A percentile compares a stretch with the other conserved stretches of the same genome.
Evolutionary conservation across 805 yeast genomes (phyloP).

Genomic region (Jamesozyma spencerorum): DNA sequence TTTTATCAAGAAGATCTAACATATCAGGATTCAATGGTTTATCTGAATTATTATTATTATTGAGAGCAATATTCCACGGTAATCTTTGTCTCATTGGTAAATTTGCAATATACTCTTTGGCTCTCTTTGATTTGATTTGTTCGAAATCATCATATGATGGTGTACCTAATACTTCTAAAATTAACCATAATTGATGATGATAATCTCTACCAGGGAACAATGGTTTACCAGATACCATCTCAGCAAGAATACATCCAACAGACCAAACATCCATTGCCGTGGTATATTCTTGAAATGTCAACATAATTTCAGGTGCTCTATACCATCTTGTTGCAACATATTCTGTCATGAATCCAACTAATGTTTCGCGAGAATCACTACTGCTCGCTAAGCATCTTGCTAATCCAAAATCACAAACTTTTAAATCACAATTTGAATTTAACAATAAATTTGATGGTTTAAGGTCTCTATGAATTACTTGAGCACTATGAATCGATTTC

Average conservation of each 20-base stretch:
- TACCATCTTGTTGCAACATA: conserved; percentile 84
- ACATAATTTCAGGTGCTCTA: conserved; percentile 77
- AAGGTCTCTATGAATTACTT: conserved; percentile 67
- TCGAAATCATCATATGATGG: conserved; percentile 67
- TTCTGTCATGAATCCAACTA: conserved; percentile 56
- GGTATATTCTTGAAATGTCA: conserved; percentile 61
- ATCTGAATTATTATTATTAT: conserved; percentile 7
- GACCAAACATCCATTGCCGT: conserved; percentile 77
- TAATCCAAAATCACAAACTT: conserved; percentile 72
- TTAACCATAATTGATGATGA: conserved; percentile 55
- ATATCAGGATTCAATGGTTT: conserved; percentile 35
- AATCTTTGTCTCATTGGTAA: conserved; percentile 53
- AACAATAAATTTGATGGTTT: conserved; percentile 66
- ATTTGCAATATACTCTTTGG: conserved; percentile 65
- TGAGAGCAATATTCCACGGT: conserved; percentile 32
- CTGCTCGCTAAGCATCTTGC: conserved; percentile 44
- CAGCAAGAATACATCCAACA: conserved; percentile 70
- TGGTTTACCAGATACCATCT: conserved; percentile 52
- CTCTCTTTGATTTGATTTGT: conserved; percentile 64
- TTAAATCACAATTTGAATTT: conserved; percentile 63
- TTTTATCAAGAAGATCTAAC: conserved; percentile 55
- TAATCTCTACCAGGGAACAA: conserved; percentile 71
- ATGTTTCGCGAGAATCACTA: conserved; percentile 35
- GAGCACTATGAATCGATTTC: conserved; percentile 61
- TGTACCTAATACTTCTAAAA: conserved; percentile 61